phyloP scores from a whole-genome alignment of 2,329 filamentous ascomycete species.

The Dactylonectria macrodidyma region DNA sequence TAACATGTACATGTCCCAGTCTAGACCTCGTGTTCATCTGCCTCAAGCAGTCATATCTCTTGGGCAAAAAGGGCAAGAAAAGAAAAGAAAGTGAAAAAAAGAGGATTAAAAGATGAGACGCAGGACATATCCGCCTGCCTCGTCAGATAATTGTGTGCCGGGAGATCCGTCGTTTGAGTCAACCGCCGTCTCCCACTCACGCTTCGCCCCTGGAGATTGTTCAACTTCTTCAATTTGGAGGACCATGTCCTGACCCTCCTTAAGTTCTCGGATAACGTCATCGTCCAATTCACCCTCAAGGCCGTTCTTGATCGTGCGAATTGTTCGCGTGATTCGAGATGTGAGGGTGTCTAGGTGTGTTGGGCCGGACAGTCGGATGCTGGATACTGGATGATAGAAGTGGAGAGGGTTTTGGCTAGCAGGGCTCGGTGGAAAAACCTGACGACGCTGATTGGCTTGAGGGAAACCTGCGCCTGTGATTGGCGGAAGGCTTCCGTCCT shows the following conservation, averaged over 20 bases:
- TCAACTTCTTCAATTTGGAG: slow-evolving; percentile 73
- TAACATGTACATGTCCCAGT: slow-evolving; percentile 44
- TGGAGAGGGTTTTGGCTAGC: too few species aligned
- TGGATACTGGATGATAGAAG: too few species aligned
- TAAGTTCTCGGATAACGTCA: slow-evolving; percentile 85
- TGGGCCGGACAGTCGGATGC: too few species aligned
- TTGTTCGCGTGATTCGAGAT: slow-evolving; percentile 77
- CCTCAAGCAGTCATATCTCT: slow-evolving; percentile 27
- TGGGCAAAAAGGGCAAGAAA: slow-evolving; percentile 6
- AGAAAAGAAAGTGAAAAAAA: slow-evolving; percentile 16
- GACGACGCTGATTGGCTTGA: too few species aligned
- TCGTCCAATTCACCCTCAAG: slow-evolving; percentile 91
- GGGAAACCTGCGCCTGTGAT: too few species aligned
- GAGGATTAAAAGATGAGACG: slow-evolving; percentile 64
- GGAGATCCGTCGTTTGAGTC: slow-evolving; percentile 59
- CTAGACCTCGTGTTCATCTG: slow-evolving; percentile 41
- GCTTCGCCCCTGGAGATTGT: slow-evolving; percentile 56
- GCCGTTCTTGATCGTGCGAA: slow-evolving; percentile 81
- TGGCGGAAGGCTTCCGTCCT: too few species aligned
- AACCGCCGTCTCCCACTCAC: slow-evolving; percentile 75
- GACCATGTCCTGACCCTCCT: slow-evolving; percentile 93
- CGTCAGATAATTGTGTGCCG: slow-evolving; percentile 31
- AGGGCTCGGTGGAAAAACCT: too few species aligned
- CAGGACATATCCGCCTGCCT: slow-evolving; percentile 58
- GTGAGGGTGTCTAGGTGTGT: too few species aligned